These are phyloP conservation scores for Salix udensis DNA, from an alignment of 345 rosid genomes.

Conservation along the genomic window DNA sequence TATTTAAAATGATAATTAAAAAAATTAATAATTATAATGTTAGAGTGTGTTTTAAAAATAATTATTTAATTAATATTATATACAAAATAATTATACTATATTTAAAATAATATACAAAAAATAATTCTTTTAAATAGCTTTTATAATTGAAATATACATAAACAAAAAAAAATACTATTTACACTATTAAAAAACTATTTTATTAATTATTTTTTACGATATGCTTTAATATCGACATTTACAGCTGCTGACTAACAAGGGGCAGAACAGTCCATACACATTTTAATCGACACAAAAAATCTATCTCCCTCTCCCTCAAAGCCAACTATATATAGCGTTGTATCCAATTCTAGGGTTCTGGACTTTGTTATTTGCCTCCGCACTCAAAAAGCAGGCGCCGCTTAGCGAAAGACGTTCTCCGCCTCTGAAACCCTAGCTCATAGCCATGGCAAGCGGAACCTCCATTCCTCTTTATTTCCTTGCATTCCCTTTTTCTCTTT, in stretches of 20 bases:
- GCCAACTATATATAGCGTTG: neutral
- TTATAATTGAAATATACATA: too few relatives aligned
- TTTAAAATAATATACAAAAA: too few relatives aligned
- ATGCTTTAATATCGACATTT: too few relatives aligned
- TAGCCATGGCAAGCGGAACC: slow-evolving; percentile 16
- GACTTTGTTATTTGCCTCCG: neutral
- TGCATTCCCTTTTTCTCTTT: neutral
- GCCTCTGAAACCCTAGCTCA: slow-evolving; percentile 8
- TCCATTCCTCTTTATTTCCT: neutral
- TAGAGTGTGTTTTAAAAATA: too few relatives aligned
- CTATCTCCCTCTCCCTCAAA: neutral
- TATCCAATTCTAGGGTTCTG: slow-evolving; percentile 10
- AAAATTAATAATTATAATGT: too few relatives aligned
- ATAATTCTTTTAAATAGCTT: accelerated
- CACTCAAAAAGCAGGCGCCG: slow-evolving; percentile 6
- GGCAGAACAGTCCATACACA: neutral
- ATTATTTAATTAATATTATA: too few relatives aligned
- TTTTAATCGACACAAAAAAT: neutral
- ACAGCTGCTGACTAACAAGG: neutral
- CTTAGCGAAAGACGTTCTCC: neutral
- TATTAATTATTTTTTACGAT: too few relatives aligned
- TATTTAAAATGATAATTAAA: too few relatives aligned
- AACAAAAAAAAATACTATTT: too few relatives aligned
- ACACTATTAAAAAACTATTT: too few relatives aligned
- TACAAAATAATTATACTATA: too few relatives aligned